Evolutionary conservation across 768 basidiomycete genomes (phyloP).

Genomic region (Leccinum incarnatum): DNA sequence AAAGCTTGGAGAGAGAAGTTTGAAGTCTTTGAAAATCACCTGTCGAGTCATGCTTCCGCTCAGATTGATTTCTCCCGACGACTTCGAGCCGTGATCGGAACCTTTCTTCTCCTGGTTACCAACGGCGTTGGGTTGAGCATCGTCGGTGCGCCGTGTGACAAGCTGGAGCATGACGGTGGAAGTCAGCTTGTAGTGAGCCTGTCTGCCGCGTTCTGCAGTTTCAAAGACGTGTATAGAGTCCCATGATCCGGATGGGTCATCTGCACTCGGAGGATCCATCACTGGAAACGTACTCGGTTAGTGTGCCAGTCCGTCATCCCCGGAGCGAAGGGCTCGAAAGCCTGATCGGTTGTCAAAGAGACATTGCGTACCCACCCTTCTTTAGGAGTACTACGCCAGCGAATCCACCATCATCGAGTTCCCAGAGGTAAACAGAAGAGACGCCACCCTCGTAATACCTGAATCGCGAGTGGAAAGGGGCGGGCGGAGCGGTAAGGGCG

Average conservation of each 20-base stretch:
- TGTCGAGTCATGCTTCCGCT: conserved; percentile 98
- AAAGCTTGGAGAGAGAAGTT: conserved; percentile 8
- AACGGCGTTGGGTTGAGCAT: conserved; percentile 14
- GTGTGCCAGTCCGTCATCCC: neutral
- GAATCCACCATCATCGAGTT: conserved; percentile 93
- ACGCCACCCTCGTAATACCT: conserved; percentile 99
- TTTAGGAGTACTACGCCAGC: conserved; percentile 96
- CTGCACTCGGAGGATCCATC: conserved; percentile 51
- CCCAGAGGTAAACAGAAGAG: conserved; percentile 97
- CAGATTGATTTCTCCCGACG: conserved; percentile 74
- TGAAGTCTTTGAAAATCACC: conserved; percentile 45
- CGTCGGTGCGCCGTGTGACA: conserved; percentile 47
- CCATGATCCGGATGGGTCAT: conserved; percentile 86
- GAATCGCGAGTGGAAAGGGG: conserved; percentile 1
- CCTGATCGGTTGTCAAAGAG: neutral
- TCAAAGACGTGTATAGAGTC: conserved; percentile 99
- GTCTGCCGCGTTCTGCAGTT: conserved; percentile 83
- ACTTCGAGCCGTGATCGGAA: conserved; percentile 49
- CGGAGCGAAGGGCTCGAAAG: conserved; percentile 4
- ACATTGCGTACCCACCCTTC: conserved; percentile 60
- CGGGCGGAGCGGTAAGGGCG: neutral
- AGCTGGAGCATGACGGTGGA: conserved; percentile 97
- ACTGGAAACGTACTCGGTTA: conserved; percentile 38
- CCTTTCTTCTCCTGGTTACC: conserved; percentile 34
- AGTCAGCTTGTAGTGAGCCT: conserved; percentile 95